A percentile compares a stretch with the other conserved stretches of the same genome.
phyloP scores from a whole-genome alignment of 2,329 filamentous ascomycete genomes.

The Grosmannia clavigera region DNA sequence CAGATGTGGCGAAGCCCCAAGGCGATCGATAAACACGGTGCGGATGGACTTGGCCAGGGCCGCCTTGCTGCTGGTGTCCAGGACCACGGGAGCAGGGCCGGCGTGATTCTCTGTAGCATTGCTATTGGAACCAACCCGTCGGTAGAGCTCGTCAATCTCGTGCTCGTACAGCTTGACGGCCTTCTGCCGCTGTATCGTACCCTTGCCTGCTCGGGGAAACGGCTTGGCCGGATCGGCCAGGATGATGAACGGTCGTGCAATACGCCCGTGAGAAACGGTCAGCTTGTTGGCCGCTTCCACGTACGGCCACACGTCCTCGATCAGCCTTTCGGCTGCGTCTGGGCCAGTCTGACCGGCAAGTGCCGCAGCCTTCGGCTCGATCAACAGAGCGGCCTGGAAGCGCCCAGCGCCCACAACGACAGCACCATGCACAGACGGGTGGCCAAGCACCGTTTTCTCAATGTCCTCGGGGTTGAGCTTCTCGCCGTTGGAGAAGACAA shows the following conservation, averaged over 20 bases:
- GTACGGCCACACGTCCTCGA: slow-evolving; percentile 31
- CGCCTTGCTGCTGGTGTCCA: slow-evolving; percentile 19
- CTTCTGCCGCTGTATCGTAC: slow-evolving; percentile 29
- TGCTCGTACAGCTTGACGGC: slow-evolving; percentile 17
- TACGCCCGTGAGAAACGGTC: slow-evolving; percentile 32
- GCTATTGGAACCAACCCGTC: background rate
- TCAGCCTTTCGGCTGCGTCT: slow-evolving; percentile 13
- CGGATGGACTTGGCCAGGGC: slow-evolving; percentile 18
- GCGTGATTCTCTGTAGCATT: slow-evolving; percentile 5
- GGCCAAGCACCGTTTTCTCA: slow-evolving; percentile 25
- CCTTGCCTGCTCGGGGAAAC: slow-evolving; percentile 31
- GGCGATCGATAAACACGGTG: slow-evolving; percentile 17
- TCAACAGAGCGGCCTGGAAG: slow-evolving; percentile 33
- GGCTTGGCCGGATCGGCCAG: slow-evolving; percentile 28
- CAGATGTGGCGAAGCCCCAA: slow-evolving; percentile 16
- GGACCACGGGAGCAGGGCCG: slow-evolving; percentile 6
- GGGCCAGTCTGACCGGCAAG: background rate
- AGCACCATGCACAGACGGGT: slow-evolving; percentile 27
- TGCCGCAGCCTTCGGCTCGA: slow-evolving; percentile 22
- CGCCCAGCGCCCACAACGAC: slow-evolving; percentile 31
- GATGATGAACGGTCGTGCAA: slow-evolving; percentile 26
- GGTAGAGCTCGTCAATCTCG: slow-evolving; percentile 30
- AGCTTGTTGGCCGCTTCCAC: slow-evolving; percentile 29
- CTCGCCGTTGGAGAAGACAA: slow-evolving; percentile 38
- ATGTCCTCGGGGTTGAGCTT: slow-evolving; percentile 36